Percentiles rank a stretch among this genome's conserved stretches.
Evolutionary conservation across 805 yeast species (phyloP).

Genomic region (Ogataea thermomethanolica): DNA sequence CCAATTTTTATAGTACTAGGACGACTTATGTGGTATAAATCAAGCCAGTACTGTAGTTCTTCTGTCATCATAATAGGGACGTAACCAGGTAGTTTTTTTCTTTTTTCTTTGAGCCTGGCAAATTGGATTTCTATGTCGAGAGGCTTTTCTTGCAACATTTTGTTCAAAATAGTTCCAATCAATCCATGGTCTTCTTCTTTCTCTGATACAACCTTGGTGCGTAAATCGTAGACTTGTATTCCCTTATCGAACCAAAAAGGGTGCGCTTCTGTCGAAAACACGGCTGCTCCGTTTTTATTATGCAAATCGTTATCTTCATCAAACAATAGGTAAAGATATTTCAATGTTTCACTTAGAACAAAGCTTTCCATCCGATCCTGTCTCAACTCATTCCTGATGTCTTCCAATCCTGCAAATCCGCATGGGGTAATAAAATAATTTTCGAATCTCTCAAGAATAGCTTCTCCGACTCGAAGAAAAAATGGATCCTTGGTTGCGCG

Average conservation of each 20-base stretch:
- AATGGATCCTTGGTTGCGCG: constrained; percentile 85
- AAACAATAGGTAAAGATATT: constrained; percentile 45
- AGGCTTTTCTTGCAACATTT: constrained; percentile 1
- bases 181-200: constrained; percentile 6
- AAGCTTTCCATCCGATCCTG: constrained; percentile 91
- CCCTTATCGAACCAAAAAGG: constrained; percentile 68
- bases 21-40: constrained; percentile 2
- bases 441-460: constrained; percentile 54
- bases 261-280: constrained; percentile 89
- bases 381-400: constrained; percentile 54
- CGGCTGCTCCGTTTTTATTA: constrained; percentile 33
- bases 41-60: neutral
- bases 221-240: constrained; percentile 23
- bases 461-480: constrained; percentile 70
- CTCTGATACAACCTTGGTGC: constrained; percentile 23
- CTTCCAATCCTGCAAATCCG: constrained; percentile 78
- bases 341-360: constrained; percentile 82
- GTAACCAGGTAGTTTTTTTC: constrained; percentile 5
- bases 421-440: constrained; percentile 55
- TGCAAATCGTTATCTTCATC: constrained; percentile 59
- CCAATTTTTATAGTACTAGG: constrained; percentile 2
- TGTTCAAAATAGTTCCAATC: neutral
- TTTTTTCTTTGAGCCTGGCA: constrained; percentile 9
- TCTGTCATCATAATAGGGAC: constrained; percentile 6
- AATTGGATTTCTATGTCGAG: constrained; percentile 11